Evolutionary conservation across 2,329 filamentous ascomycete genomes (phyloP), one percentile per base, ranked within the genome.

Genomic region (Aspergillus sojae): DNA sequence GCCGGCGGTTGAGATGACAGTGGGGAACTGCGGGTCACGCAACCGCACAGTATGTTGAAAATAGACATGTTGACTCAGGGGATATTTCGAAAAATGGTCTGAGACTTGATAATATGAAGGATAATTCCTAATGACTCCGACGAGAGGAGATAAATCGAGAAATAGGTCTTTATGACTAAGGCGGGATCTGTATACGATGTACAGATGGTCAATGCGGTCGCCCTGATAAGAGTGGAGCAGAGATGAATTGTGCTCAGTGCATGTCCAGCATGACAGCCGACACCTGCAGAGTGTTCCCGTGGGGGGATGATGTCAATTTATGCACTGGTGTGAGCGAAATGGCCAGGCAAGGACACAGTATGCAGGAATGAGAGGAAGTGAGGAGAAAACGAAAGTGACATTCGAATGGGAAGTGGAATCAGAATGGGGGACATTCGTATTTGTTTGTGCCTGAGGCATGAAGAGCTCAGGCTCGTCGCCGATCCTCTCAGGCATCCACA

Each of bases 401-500:
- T 46, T 48, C 12, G 4, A 48, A 28, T 48, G 28, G 28, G n/a
- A 11, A 9, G 46, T 50, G 43, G 14, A 48, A 28, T 10, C 9
- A 9, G 14, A 52, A n/a, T 52, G 28, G 28, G 28, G 48, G 45
- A 16, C 45, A 48, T 48, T 26, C 45, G 21, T 48, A 48, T 32
- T 11, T 0, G 16, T n/a, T 4, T 14, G 5, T 21, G 48, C 48
- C 48, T 52, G 28, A 52, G 48, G 48, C 48, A 32, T 28, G 2
- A 10, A 4, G 19, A 12, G 10, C 48, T 32, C 48, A 52, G 46
- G 46, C 46, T 28, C 5, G 16, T 50, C 7, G 46, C 46, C 7
- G 46, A 50, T 50, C 46, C 26, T 23, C 65, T 72, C 72, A 74
- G 73, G 73, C 73, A 75, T 71, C 72, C 67, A 70, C 36, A 68